phyloP scores from a whole-genome alignment of 2,329 filamentous ascomycete species.

The Penicillium sp. region DNA sequence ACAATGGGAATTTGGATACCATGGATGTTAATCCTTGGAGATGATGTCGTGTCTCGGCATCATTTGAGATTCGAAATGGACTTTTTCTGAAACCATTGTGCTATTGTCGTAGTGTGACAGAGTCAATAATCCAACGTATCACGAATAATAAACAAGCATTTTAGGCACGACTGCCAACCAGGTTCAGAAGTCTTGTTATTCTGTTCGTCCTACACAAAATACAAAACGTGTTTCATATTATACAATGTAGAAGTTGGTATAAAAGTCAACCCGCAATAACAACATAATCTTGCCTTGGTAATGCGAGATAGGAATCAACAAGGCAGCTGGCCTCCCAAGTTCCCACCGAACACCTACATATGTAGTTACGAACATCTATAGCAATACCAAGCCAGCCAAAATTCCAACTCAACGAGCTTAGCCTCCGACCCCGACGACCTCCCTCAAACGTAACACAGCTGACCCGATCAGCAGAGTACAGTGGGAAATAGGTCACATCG shows the following conservation, averaged over 20 bases:
- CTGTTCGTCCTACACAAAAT: not conserved
- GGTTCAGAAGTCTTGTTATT: not conserved
- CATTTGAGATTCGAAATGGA: not conserved
- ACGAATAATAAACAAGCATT: slow-evolving; percentile 4
- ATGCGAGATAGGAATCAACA: not conserved
- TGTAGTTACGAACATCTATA: not conserved
- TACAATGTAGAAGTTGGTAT: not conserved
- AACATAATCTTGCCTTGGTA: not conserved
- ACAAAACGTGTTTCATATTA: not conserved
- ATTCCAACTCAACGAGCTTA: slow-evolving; percentile 3
- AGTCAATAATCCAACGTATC: not conserved
- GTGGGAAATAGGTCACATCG: not conserved
- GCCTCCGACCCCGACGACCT: not conserved
- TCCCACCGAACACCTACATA: not conserved
- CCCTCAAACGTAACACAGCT: not conserved
- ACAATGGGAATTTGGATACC: not conserved
- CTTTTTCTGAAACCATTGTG: not conserved
- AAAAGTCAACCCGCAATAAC: not conserved
- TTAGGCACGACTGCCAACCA: not conserved
- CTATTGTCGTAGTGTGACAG: not conserved
- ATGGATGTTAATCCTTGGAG: not conserved
- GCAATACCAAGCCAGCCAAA: not conserved
- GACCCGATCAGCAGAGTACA: not conserved
- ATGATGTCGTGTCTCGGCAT: not conserved
- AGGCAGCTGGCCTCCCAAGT: not conserved